Evolutionary conservation across 345 rosid species (phyloP).

Genomic region (Populus ilicifolia): DNA sequence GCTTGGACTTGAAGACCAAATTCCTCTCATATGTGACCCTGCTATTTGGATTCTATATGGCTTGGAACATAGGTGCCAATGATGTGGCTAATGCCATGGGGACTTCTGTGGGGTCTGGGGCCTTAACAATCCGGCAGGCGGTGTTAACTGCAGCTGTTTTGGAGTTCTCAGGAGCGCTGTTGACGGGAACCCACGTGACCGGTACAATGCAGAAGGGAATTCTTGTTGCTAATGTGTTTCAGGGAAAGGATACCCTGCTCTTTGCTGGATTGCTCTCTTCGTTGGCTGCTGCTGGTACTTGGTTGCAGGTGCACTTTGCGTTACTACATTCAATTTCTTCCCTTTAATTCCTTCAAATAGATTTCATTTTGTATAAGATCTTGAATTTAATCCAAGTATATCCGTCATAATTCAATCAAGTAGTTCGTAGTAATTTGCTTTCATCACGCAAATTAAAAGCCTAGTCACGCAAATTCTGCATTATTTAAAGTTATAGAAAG

Average conservation of each 20-base stretch:
- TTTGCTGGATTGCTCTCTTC: slow-evolving; percentile 84
- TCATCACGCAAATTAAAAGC: neutral
- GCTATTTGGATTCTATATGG: slow-evolving; percentile 92
- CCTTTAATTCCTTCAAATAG: neutral
- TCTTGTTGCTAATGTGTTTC: slow-evolving; percentile 77
- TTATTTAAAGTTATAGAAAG: neutral
- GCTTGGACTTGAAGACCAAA: slow-evolving; percentile 58
- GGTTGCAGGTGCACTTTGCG: slow-evolving; percentile 73
- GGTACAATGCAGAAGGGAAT: slow-evolving; percentile 99
- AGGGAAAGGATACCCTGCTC: slow-evolving; percentile 78
- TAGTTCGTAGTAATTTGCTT: neutral
- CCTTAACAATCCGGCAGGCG: slow-evolving; percentile 74
- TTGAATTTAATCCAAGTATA: neutral
- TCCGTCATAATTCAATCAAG: neutral
- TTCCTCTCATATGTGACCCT: slow-evolving; percentile 66
- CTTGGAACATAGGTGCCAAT: slow-evolving; percentile 98
- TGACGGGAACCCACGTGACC: slow-evolving; percentile 98
- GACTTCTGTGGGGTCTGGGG: slow-evolving; percentile 92
- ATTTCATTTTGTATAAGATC: neutral
- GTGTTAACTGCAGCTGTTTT: slow-evolving; percentile 81
- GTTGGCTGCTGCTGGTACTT: slow-evolving; percentile 91
- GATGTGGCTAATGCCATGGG: slow-evolving; percentile 99
- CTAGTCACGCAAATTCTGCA: neutral
- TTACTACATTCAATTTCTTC: neutral
- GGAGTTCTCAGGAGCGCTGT: slow-evolving; percentile 91